A percentile compares a stretch with the other conserved stretches of the same genome.
phyloP scores from a whole-genome alignment of 1,284 basidiomycete genomes.

The Apiotrichum akiyoshidainum region DNA sequence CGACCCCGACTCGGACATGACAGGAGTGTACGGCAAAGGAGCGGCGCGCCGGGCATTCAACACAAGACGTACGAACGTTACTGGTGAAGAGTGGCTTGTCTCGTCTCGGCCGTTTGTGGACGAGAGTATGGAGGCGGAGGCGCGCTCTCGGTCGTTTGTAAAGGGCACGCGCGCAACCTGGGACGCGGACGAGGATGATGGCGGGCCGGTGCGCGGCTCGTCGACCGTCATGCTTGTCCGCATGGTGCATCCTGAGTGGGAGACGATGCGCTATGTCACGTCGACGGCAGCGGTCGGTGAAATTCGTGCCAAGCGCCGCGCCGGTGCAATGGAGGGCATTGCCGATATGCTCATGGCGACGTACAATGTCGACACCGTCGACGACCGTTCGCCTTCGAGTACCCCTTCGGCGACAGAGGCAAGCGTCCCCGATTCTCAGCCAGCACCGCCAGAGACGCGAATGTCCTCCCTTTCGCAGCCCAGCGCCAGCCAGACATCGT shows the following conservation, averaged over 20 bases:
- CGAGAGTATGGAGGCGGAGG: background rate
- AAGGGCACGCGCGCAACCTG: background rate
- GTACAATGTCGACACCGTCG: background rate
- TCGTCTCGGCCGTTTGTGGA: background rate
- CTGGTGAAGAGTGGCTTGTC: background rate
- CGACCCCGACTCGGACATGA: no score
- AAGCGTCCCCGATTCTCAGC: background rate
- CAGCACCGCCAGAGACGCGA: background rate
- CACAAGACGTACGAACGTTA: background rate
- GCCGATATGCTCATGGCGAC: background rate
- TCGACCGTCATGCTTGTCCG: conserved; percentile 34
- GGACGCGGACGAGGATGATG: conserved; percentile 3
- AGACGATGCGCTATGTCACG: conserved; percentile 9
- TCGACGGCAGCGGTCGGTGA: background rate
- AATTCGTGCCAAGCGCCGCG: background rate
- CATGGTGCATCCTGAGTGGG: conserved; percentile 34
- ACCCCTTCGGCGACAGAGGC: background rate
- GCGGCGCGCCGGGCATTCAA: background rate
- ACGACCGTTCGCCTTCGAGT: background rate
- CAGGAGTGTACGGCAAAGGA: no score
- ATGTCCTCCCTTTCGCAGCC: background rate
- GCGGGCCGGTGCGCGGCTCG: conserved; percentile 13
- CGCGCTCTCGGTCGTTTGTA: background rate
- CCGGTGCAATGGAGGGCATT: background rate
- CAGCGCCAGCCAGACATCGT: background rate